Base-by-base conservation (phyloP, 371 early-diverging fungal genomes). In the Synchytrium microbalum region DNA sequence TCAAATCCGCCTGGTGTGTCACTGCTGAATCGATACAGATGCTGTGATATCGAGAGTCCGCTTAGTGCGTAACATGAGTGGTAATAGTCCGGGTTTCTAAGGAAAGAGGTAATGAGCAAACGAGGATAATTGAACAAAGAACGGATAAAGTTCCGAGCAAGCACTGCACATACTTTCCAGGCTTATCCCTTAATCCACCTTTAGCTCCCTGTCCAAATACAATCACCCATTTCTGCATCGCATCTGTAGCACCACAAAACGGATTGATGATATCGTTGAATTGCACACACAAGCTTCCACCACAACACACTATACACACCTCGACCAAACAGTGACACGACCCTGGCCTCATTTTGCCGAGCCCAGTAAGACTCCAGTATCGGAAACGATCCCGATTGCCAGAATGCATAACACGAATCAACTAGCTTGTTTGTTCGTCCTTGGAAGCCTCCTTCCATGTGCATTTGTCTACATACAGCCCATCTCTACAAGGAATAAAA, bases 351-450 rank as follows among this genome's bases (percentile, higher is more conserved):
- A 25, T 68, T 62, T 2, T 53, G 30, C 32, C 54, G 62, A 54
- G 58, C 27, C 30, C 63, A 31, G 1, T 67, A 60, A 23, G 60
- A 67, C 28, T 85, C 82, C 16, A 95, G 63, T 3, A 95, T 65
- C 0, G 92, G 88, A 33, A 90, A 91, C 27, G 86, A 79, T 1
- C 89, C 96, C 19, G 95, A 96, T 27, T 90, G 84, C 99, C 99
- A 99, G 72, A 92, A 94, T 0, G 94, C 89, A 73, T 99, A 99
- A 70, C 99, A 99, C 0, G 95, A 96, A 74, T 99, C 99, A 0
- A 96, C 97, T 0, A 96, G 79, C 70, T 99, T 99, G 75, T 99
- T 97, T 1, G 93, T 89, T 52, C 99, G 80, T 16, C 99, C 99
- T 63, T 90, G 92, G 64, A 96, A 97, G 14, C 99, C 99, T 29